Base-by-base conservation (phyloP, 2,329 filamentous ascomycete genomes). In the Endocalyx cinctus region DNA sequence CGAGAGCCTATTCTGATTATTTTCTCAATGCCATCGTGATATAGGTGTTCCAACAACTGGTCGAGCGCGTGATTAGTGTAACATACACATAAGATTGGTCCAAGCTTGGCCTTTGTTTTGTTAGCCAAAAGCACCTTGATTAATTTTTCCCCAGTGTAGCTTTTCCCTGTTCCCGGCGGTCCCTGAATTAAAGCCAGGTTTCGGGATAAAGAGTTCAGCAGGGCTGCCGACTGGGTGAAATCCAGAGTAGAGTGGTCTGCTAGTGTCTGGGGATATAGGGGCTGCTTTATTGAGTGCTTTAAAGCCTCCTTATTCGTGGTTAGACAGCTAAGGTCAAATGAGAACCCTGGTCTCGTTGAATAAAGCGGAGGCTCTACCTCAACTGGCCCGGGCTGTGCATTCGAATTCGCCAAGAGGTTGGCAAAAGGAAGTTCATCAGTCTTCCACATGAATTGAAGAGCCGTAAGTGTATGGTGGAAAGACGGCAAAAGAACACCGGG, bases 131-230 rank as follows among this genome's bases (percentile, higher is more conserved):
- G 49, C 0, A 69, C 63, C 38, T 72, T 70, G 38, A 82, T 69
- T n/a, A 84, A 51, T 27, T 70, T 64, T 2, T 77, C 65, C 3
- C 79, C 80, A 0, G 71, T 66, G 42, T 71, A 84, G 4, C 66
- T 73, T 49, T 86, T 86, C 0, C 82, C 82, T 0, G 82, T 86
- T 0, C 82, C 82, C 0, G 82, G 82, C 0, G 82, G 82, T 0
- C 82, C 82, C 58, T 86, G 80, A 10, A 84, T 80, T 5, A 84
- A 60, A 2, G 76, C 70, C 7, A 83, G 53, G 20, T 67, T 65
- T 1, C 67, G 63, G 1, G 60, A 64, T 1, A 85, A 54, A 3
- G 74, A 66, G 13, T 67, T 58, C 0, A 80, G 42, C 1, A 84
- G 52, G 2, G 77, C 75, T 4, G 44, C 37, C 5, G 69, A 67